Evolutionary conservation across 2,329 filamentous ascomycete species (phyloP).

Genomic region (Purpureocillium lavendulum): DNA sequence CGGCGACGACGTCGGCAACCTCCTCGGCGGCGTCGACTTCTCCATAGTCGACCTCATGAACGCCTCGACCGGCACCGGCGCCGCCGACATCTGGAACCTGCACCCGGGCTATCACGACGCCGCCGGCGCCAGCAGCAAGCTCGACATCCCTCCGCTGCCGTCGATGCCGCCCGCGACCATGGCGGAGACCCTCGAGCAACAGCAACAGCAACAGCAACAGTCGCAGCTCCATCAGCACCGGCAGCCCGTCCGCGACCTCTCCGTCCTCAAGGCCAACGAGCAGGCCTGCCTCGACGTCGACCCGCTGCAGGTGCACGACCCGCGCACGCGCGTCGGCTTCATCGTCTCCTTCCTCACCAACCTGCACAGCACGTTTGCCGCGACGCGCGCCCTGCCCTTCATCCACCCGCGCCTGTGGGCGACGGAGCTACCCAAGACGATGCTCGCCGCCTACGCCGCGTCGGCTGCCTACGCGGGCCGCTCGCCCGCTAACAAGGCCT

Average conservation of each 20-base stretch:
- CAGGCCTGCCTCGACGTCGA: slow-evolving; percentile 16
- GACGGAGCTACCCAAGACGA: slow-evolving; percentile 26
- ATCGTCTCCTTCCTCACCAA: slow-evolving; percentile 21
- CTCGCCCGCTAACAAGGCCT: slow-evolving; percentile 26
- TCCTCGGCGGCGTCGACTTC: slow-evolving; percentile 18
- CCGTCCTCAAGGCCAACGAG: slow-evolving; percentile 13
- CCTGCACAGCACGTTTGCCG: slow-evolving; percentile 25
- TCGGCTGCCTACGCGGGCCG: slow-evolving; percentile 28
- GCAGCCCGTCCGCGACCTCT: slow-evolving; percentile 20
- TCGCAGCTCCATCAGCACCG: slow-evolving; percentile 3
- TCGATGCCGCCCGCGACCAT: slow-evolving; percentile 2
- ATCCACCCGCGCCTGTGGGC: slow-evolving; percentile 35
- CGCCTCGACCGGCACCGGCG: slow-evolving; percentile 9
- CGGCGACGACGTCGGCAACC: background rate
- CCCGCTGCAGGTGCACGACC: slow-evolving; percentile 25
- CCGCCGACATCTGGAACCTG: slow-evolving; percentile 18
- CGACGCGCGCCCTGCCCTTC: slow-evolving; percentile 28
- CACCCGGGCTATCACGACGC: slow-evolving; percentile 4
- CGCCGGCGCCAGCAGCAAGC: slow-evolving; percentile 16
- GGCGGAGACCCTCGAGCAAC: slow-evolving; percentile 8
- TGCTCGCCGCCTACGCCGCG: slow-evolving; percentile 30
- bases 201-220: slow-evolving; percentile 6
- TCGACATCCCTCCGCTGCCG: slow-evolving; percentile 21
- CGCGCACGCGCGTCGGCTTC: slow-evolving; percentile 24
- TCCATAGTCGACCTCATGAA: slow-evolving; percentile 25